Evolutionary conservation across 1,139 yeast species (phyloP), one percentile per base, ranked within the genome.

Genomic region (Nakaseomyces delphensis): DNA sequence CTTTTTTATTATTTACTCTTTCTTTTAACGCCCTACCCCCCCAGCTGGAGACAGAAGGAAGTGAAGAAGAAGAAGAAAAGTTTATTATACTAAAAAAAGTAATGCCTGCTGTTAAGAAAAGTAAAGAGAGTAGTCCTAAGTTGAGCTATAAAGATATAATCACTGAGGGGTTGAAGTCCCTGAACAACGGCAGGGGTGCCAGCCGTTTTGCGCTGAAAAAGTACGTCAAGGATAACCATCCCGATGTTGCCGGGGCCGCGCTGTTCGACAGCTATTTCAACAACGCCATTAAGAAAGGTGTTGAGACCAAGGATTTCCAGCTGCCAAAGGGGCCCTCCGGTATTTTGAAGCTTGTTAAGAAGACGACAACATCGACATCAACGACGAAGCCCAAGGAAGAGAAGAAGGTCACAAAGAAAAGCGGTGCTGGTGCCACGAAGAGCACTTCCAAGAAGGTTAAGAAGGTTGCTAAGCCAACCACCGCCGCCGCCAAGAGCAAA

Each of bases 101-200:
- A 33, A 33, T 33, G 37, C 27, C 37, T n/a, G 43, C 48, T 20
- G 36, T 33, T 19, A 42, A 44, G 37, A 45, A 40, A 18, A 14
- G 38, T 11, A 20, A 44, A 5, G 37, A 20, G 16, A 33, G 19
- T 20, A n/a, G 13, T 8, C 36, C 36, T 8, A 21, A 21, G 16
- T 19, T 55, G 45, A 49, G 53, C 39, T 49, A 49, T 47, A 48
- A 58, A 78, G 95, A 83, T 47, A 74, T 84, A 78, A 83, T 86
- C 63, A 74, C 74, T 56, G 77, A 82, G 48, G 95, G 94, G 43
- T 71, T 86, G 52, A 62, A 73, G 40, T 68, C 80, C 30, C 73
- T 85, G 56, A 83, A 83, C 59, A 93, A 83, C 57, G 79, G 94
- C 67, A 81, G 75, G 49, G 96, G 96, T 43, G 81, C 93, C 39